Conservation (phyloP, 441 rosid genomes). For the Croton setiger region DNA sequence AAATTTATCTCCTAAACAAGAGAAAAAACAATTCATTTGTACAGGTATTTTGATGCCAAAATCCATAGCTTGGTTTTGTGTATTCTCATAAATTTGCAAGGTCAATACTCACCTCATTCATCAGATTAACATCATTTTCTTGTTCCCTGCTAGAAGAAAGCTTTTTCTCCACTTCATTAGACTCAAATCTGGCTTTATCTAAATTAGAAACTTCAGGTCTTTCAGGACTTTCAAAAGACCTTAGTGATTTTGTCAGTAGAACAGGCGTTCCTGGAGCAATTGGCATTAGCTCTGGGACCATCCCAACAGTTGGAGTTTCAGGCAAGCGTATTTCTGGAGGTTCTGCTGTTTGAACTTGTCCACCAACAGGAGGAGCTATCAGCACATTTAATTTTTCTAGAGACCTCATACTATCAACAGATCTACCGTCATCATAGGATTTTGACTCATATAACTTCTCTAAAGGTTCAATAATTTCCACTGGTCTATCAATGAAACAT, state of each 20-base stretch:
- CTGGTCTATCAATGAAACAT: slow-evolving; percentile 6
- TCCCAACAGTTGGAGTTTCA: slow-evolving; percentile 22
- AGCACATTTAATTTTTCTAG: slow-evolving; percentile 12
- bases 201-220: slow-evolving; percentile 29
- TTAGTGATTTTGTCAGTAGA: slow-evolving; percentile 32
- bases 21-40: slow-evolving; percentile 11
- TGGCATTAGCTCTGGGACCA: slow-evolving; percentile 33
- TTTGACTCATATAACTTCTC: slow-evolving; percentile 32
- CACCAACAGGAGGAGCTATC: slow-evolving; percentile 10
- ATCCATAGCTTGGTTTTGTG: background rate
- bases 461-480: slow-evolving; percentile 23
- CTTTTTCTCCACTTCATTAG: slow-evolving; percentile 30
- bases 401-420: slow-evolving; percentile 15
- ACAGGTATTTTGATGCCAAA: background rate
- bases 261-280: slow-evolving; percentile 77
- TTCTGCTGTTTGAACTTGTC: slow-evolving; percentile 17
- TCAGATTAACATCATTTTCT: slow-evolving; percentile 39
- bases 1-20: slow-evolving; percentile 39
- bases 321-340: slow-evolving; percentile 28
- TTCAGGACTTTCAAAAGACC: slow-evolving; percentile 47
- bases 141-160: slow-evolving; percentile 27
- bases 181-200: slow-evolving; percentile 22
- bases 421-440: slow-evolving; percentile 9
- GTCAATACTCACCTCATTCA: slow-evolving; percentile 41
- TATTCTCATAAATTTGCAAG: background rate